Base-by-base conservation (phyloP, 768 basidiomycete genomes). In the Boletus barrowsii region DNA sequence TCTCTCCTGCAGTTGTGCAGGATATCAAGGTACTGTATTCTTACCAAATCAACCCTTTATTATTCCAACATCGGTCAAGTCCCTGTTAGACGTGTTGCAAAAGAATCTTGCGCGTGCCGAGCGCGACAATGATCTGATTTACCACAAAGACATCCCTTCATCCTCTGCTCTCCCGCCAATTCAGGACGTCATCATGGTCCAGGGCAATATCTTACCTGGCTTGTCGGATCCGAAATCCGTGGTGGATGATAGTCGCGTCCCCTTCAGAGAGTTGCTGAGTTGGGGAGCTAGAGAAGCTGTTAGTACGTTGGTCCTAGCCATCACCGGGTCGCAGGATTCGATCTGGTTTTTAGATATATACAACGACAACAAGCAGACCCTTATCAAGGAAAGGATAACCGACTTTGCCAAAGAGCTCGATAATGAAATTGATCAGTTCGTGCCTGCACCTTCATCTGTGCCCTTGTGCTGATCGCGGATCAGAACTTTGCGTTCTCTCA, bases 101-200 rank as follows among this genome's bases (percentile, higher is more conserved):
- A 83, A 80, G 48, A 81, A 83, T 51, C 69, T 89, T 33, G 71
- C 75, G 5, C 81, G 91, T 14, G 90, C 95, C 0, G 83, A 87
- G 58, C 83, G 92, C 32, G 96, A 98, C 69, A 99, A 99, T 68
- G 90, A 96, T 69, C 75, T 97, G 8, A 97, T 99, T 37, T 99
- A 98, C 72, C 93, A 97, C 61, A 80, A 91, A 47, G 87, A 91
- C 52, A 77, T 96, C 1, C 93, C 95, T 1, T 75, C 93, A 0
- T 62, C 81, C 5, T 83, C 87, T 3, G 79, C 86, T 15, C 79
- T 97, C 8, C 73, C 84, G 0, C 66, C 79, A 0, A 84, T 98
- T 47, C 74, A 76, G 30, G 83, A 83, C 36, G 83, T 84, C 3
- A 72, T 80, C 10, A 81, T 98, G 65, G 88, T 85, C 33, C 79